Base-by-base conservation (phyloP, 495 filamentous ascomycete species). In the Aspergillus affinis region DNA sequence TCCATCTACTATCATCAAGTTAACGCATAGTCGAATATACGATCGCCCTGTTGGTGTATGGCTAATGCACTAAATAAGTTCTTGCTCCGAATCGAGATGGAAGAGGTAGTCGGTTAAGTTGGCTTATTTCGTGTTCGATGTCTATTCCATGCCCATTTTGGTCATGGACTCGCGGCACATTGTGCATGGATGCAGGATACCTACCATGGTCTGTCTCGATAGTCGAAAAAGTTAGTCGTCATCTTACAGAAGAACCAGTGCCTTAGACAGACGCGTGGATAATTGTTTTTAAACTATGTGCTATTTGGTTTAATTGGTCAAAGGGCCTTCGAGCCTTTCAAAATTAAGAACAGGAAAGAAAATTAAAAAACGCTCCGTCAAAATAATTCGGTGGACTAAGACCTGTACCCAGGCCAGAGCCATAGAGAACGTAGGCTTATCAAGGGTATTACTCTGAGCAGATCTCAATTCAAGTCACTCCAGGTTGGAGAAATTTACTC, bases 381-480 rank as follows among this genome's bases (percentile, higher is more conserved):
- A 77, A 70, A 72, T 65, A 70, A 49, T 68, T 67, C 57, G 67
- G 12, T 61, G 67, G 67, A 67, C 65, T 44, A 54, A 63, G 64
- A 69, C 72, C 74, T 51, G 58, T 46, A 62, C 58, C 51, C 67
- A 59, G 58, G 61, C 63, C 66, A 53, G 59, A 60, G 62, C 52
- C 68, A 54, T 68, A 70, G 69, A 72, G 72, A 74, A 72, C 66
- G 65, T 68, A 67, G 69, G 67, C 61, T 75, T 71, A 71, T 70
- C 72, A 73, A 72, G 73, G 74, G 74, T 76, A 78, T 78, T 77
- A 76, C 65, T 70, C 63, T 65, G 67, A 74, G 70, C 73, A 68
- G 69, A 68, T 72, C 69, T 77, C 69, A 67, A 65, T 67, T 62
- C 29, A 49, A 7, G 45, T 64, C 54, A 57, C 45, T 41, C 52